These are phyloP conservation scores for Jacaranda copaia DNA, from an alignment of 257 asterid species.

Conservation along the genomic window DNA sequence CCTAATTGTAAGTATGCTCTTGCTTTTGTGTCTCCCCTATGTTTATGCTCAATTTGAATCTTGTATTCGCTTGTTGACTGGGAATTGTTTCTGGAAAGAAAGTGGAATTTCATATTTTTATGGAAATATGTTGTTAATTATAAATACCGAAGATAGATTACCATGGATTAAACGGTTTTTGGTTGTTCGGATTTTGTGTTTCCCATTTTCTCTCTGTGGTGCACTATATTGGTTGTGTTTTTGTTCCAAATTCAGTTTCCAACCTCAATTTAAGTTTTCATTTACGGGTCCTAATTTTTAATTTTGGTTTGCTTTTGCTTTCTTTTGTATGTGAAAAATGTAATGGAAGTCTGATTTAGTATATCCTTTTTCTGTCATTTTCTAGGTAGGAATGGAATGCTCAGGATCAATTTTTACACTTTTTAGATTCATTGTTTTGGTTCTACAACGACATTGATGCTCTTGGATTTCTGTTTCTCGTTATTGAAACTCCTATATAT, in stretches of 20 bases:
- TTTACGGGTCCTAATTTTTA: neutral
- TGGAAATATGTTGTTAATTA: slow-evolving; percentile 6
- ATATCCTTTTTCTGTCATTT: neutral
- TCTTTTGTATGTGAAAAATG: neutral
- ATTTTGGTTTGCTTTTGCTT: neutral
- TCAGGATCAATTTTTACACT: neutral
- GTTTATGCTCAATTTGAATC: slow-evolving; percentile 11
- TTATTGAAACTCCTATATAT: neutral
- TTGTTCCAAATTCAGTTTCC: neutral
- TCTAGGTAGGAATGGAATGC: neutral
- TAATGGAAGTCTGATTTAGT: neutral
- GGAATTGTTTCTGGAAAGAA: neutral
- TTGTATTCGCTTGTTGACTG: slow-evolving; percentile 12
- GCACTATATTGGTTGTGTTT: slow-evolving; percentile 3
- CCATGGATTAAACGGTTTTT: slow-evolving; percentile 5
- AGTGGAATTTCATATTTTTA: neutral
- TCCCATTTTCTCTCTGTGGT: neutral
- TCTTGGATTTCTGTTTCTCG: neutral
- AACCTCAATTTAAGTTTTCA: neutral
- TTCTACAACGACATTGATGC: neutral
- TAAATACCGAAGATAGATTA: neutral
- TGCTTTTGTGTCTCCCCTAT: slow-evolving; percentile 17
- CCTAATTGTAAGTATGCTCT: slow-evolving; percentile 65
- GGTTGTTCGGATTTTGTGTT: slow-evolving; percentile 19
- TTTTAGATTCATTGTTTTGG: neutral